Evolutionary conservation across 2,329 filamentous ascomycete genomes (phyloP), one percentile per base, ranked within the genome.

Genomic region (Harringtonia lauricola): DNA sequence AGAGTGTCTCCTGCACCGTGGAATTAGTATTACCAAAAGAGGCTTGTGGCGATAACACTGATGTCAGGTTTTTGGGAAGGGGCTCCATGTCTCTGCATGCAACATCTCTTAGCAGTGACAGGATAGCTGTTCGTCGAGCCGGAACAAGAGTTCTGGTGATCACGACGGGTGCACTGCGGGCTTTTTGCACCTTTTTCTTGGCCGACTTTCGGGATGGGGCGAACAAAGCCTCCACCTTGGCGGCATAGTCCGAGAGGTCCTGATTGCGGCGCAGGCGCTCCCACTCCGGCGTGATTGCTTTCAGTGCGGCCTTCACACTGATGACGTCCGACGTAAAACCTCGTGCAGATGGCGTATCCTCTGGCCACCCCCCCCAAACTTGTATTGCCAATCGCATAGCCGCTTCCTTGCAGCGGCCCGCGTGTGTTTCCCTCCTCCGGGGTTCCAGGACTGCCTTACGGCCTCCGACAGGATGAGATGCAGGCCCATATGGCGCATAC

Each of bases 191-290:
- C 15, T 31, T n/a, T 19, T 26, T 15, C 29, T 43, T 33, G 15
- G n/a, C 19, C 8, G 19, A 15, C 22, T 5, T 24, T 4, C 19
- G 19, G 19, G 4, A 24, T 8, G 8, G 14, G 13, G 13, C 15
- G n/a, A 74, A 46, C 9, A 71, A 49, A 0, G 37, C 8, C 43
- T 77, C 70, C 0, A 72, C 63, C 22, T 61, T 36, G 8, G 57
- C 42, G 1, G 76, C 46, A 49, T 76, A 68, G 0, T 54, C 35
- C 0, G 59, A 64, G 1, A 77, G 58, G 24, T 70, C 60, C 10
- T 61, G 47, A 36, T 79, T 79, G 6, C 64, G 59, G n/a, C 60
- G 65, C 0, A 74, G 51, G 0, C 67, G 63, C 5, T 56, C 48
- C 72, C 72, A 79, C 41, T 74, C 66, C 0, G 62, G 61, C 0